Conservation (phyloP, 192 early-diverging fungal genomes). For the Coemansia sp. region DNA sequence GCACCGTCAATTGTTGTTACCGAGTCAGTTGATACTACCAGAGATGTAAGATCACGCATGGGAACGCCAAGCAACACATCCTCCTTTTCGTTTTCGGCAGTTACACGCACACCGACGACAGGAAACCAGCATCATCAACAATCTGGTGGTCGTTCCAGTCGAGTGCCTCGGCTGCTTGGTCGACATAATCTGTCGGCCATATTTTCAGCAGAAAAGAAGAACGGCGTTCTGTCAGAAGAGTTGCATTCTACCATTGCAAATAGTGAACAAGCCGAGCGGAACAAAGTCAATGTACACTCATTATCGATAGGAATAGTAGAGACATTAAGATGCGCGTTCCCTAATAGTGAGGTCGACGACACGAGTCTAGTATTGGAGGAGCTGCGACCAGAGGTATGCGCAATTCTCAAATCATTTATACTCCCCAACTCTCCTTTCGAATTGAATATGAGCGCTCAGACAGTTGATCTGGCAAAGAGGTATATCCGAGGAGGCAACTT, state of each 20-base stretch:
- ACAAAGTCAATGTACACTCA: constrained; percentile 8
- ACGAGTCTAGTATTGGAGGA: constrained; percentile 15
- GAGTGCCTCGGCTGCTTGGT: not conserved
- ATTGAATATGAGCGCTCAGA: constrained; percentile 15
- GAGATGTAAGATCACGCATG: too few relatives aligned
- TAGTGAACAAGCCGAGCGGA: not conserved
- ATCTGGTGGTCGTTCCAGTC: not conserved
- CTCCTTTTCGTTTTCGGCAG: constrained; percentile 2
- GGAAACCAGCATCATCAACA: not conserved
- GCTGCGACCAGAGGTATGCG: constrained; percentile 16
- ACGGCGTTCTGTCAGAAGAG: not conserved
- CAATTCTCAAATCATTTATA: constrained; percentile 31
- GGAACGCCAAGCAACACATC: constrained; percentile 1
- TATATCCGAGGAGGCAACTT: constrained; percentile 20
- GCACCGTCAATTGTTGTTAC: constrained; percentile 5
- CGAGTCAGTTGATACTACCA: not conserved
- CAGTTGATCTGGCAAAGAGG: constrained; percentile 2
- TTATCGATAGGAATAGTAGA: constrained; percentile 21
- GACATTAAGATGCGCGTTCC: constrained; percentile 21
- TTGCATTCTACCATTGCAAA: not conserved
- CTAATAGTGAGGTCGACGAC: constrained; percentile 4
- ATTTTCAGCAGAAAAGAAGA: not conserved
- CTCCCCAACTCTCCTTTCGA: constrained; percentile 25
- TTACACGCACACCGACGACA: not conserved
- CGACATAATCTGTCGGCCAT: not conserved